A percentile compares a stretch with the other conserved stretches of the same genome.
phyloP scores from a whole-genome alignment of 2,329 filamentous ascomycete species.

The Colletotrichum eremochloae region DNA sequence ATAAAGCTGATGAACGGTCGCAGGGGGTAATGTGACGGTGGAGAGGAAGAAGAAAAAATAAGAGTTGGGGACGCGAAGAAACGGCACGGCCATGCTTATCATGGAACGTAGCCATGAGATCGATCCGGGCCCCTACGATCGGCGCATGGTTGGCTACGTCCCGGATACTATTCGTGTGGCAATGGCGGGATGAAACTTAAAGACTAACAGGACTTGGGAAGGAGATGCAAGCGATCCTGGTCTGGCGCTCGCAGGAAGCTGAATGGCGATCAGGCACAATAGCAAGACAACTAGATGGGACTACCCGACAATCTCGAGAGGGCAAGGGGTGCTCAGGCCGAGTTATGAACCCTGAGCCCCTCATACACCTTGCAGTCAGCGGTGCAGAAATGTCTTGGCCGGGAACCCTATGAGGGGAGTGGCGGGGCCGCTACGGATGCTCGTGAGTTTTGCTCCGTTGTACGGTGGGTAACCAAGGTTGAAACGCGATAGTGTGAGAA shows the following conservation, averaged over 20 bases:
- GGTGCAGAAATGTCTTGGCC: conserved; percentile 24
- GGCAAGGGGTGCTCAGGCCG: conserved; percentile 30
- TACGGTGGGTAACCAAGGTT: conserved; percentile 26
- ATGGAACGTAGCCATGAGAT: conserved; percentile 39
- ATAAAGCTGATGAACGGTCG: conserved; percentile 16
- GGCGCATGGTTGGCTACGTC: conserved; percentile 29
- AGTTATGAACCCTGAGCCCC: conserved; percentile 21
- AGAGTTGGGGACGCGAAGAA: conserved; percentile 28
- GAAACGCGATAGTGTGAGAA: conserved; percentile 33
- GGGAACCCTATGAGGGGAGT: conserved; percentile 12
- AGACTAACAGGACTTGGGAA: background rate
- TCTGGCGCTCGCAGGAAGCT: conserved; percentile 17
- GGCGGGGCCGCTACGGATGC: conserved; percentile 25
- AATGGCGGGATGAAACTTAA: conserved; percentile 1
- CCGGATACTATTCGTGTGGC: background rate
- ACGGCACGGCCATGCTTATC: conserved; percentile 42
- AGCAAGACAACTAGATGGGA: conserved; percentile 27
- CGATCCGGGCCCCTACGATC: conserved; percentile 28
- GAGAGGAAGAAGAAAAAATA: conserved; percentile 22
- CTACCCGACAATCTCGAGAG: conserved; percentile 17
- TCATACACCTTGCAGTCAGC: conserved; percentile 2
- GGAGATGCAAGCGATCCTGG: conserved; percentile 8
- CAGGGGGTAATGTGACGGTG: conserved; percentile 33
- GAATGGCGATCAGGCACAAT: conserved; percentile 11
- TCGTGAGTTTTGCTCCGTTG: conserved; percentile 25